Evolutionary conservation across 352 stramenopile genomes (phyloP).

Genomic region (Phytophthora agathidicida): DNA sequence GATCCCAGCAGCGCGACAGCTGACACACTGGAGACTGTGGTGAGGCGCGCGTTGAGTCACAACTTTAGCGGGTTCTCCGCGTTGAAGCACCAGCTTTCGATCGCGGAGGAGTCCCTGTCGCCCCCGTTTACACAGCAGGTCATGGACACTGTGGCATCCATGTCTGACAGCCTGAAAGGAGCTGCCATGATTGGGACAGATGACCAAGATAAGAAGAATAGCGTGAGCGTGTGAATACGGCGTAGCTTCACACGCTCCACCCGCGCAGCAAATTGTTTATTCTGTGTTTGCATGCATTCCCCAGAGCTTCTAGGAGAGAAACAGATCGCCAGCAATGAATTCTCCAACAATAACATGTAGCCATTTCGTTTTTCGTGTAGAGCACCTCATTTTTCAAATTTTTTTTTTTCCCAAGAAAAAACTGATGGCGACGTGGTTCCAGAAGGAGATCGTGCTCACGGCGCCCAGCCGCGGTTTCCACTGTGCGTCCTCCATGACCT

Average conservation of each 20-base stretch:
- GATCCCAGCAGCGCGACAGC: not conserved
- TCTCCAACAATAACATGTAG: too few relatives aligned
- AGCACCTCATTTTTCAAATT: not conserved
- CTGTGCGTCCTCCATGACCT: conserved; percentile 38
- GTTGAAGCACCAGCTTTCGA: conserved; percentile 22
- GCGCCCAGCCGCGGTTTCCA: conserved; percentile 84
- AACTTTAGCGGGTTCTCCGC: conserved; percentile 26
- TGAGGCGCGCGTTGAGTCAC: conserved; percentile 16
- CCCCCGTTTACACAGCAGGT: conserved; percentile 17
- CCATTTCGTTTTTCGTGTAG: not conserved
- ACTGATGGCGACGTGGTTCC: conserved; percentile 75
- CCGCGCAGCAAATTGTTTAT: too few relatives aligned
- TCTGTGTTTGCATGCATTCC: too few relatives aligned
- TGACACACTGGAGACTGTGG: conserved; percentile 25
- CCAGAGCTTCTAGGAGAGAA: too few relatives aligned
- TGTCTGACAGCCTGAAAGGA: conserved; percentile 24
- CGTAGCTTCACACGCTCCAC: not conserved
- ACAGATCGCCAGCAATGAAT: too few relatives aligned
- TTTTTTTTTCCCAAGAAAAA: too few relatives aligned
- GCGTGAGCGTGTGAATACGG: conserved; percentile 7
- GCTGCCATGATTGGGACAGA: not conserved
- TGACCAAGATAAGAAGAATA: conserved; percentile 8
- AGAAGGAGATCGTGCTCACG: conserved; percentile 88
- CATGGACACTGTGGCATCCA: conserved; percentile 8
- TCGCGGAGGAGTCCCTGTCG: conserved; percentile 16